Base-by-base conservation (phyloP, 2,329 filamentous ascomycete species). In the Ophiostoma quercus region DNA sequence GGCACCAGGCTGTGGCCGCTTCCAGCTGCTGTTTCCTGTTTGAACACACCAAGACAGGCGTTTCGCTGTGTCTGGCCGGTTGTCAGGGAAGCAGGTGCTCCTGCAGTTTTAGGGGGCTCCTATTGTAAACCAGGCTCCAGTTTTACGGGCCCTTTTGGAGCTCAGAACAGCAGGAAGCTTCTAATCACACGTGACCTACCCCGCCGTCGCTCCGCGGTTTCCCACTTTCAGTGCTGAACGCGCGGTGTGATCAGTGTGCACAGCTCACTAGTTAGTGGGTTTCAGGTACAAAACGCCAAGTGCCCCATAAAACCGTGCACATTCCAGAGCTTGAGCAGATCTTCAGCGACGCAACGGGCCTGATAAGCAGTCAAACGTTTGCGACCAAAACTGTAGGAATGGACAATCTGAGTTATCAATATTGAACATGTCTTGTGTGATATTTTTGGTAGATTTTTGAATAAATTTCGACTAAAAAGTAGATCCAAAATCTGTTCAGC, bases 251-350 rank as follows among this genome's bases (percentile, higher is more conserved):
- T 22, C 7, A 25, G 29, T 60, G 39, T 14, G 22, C 51, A 29
- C 8, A 57, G 7, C n/a, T 57, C 8, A 11, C n/a, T 25, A 25
- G n/a, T 57, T 57, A 47, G 51, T 57, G 51, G 51, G 51, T 57
- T 57, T 57, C 51, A 57, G 51, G 51, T 57, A 57, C 22, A 57
- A 57, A 22, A 57, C 51, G 51, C 51, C 47, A 51, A 51, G 47
- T 22, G 16, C 47, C 16, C 47, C 47, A 51, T 51, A 51, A 9
- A n/a, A n/a, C 47, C 41, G 16, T 47, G 22, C 51, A 54, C 51
- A 54, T 54, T 54, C 51, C 51, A 25, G 3, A 54, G 51, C 51
- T 25, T 25, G 12, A 22, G 51, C 51, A 54, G 51, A 22, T 57
- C 51, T 57, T 57, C 51, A 25, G 22, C 22, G 51, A 25, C 51